These are phyloP conservation scores for Globisporangium nodosum DNA, from an alignment of 352 stramenopile genomes.

Conservation along the genomic window DNA sequence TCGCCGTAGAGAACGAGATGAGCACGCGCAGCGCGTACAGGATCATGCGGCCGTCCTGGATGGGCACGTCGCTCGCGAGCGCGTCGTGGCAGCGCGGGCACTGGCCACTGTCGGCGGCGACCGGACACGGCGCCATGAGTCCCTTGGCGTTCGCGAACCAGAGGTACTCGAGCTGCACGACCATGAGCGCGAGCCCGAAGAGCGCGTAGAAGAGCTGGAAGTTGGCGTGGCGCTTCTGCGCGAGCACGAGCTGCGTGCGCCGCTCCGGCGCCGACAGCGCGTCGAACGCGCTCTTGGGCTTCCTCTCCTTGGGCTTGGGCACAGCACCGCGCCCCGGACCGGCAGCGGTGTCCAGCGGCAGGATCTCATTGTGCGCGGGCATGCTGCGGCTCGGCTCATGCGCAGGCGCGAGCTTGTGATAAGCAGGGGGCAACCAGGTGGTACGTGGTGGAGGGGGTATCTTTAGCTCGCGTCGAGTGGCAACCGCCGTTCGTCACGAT, in stretches of 20 bases:
- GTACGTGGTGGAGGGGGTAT: too few relatives aligned
- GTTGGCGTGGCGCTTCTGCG: slow-evolving; percentile 38
- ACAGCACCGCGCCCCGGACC: slow-evolving; percentile 6
- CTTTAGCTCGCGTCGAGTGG: too few relatives aligned
- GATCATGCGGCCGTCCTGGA: slow-evolving; percentile 54
- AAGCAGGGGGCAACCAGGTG: too few relatives aligned
- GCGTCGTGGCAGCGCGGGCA: slow-evolving; percentile 36
- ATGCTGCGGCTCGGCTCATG: slow-evolving; percentile 15
- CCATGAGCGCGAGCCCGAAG: slow-evolving; percentile 64
- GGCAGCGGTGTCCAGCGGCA: slow-evolving; percentile 27
- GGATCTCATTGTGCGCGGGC: slow-evolving; percentile 59
- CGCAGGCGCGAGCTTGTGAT: too few relatives aligned
- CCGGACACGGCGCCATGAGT: slow-evolving; percentile 24
- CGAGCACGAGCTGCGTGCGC: slow-evolving; percentile 35
- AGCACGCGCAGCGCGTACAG: slow-evolving; percentile 57
- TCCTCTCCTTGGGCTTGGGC: slow-evolving; percentile 8
- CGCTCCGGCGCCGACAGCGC: slow-evolving; percentile 44
- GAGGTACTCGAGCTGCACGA: slow-evolving; percentile 71
- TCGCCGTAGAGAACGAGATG: slow-evolving; percentile 54
- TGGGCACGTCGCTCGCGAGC: slow-evolving; percentile 24
- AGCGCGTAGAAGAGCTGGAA: slow-evolving; percentile 72
- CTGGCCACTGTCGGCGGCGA: slow-evolving; percentile 20
- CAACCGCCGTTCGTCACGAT: too few relatives aligned
- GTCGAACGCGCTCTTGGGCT: slow-evolving; percentile 22
- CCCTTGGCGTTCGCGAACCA: slow-evolving; percentile 56